A percentile compares a stretch with the other conserved stretches of the same genome.
Evolutionary conservation across 192 early-diverging fungal genomes (phyloP).

Genomic region (Linnemannia schmuckeri): DNA sequence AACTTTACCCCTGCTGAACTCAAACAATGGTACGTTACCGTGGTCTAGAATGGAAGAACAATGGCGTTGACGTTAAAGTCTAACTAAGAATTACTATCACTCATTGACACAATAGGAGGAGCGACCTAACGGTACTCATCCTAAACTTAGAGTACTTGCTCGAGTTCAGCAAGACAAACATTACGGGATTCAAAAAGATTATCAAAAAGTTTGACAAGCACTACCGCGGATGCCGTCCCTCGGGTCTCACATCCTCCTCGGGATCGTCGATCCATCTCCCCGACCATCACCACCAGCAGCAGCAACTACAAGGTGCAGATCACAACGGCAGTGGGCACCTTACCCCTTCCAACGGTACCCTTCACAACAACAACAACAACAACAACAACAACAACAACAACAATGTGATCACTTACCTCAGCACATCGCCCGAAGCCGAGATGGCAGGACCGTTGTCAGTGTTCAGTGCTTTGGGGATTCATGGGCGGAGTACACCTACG

Average conservation of each 20-base stretch:
- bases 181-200: conserved; percentile 75
- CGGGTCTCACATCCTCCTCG: conserved; percentile 6
- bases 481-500: conserved; percentile 39
- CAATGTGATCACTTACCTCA: conserved; percentile 15
- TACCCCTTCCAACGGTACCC: background rate
- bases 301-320: background rate
- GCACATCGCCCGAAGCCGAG: conserved; percentile 15
- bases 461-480: conserved; percentile 38
- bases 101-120: conserved; percentile 8
- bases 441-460: conserved; percentile 16
- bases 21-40: conserved; percentile 41
- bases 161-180: conserved; percentile 71
- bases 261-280: conserved; percentile 21
- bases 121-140: conserved; percentile 47
- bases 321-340: background rate
- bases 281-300: conserved; percentile 7
- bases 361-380: background rate
- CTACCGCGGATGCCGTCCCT: conserved; percentile 28
- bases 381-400: background rate
- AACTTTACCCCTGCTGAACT: conserved; percentile 49
- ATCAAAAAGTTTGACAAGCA: conserved; percentile 74
- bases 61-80: background rate
- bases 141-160: conserved; percentile 55
- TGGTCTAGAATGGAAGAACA: background rate
- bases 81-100: background rate